phyloP scores from a whole-genome alignment of 306 rosid species.

The Gynostemma pentaphyllum region DNA sequence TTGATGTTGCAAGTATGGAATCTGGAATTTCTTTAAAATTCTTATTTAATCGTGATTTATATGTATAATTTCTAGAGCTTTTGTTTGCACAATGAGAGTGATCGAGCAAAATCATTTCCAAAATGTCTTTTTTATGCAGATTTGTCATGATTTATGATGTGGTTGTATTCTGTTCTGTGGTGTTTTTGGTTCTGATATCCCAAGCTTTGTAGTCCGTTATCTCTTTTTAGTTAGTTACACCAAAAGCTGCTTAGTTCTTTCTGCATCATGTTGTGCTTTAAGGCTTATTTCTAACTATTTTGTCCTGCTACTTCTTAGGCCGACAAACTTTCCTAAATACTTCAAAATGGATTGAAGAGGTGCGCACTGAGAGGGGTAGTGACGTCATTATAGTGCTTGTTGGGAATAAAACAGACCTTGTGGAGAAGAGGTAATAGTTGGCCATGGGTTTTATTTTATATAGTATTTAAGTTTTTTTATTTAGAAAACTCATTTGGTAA shows the following conservation, averaged over 20 bases:
- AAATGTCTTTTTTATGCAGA: not conserved
- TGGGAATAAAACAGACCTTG: constrained; percentile 88
- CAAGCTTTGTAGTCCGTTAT: not conserved
- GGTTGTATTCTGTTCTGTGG: not conserved
- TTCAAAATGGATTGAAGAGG: constrained; percentile 85
- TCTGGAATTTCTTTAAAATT: not conserved
- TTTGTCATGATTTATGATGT: not conserved
- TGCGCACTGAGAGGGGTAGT: constrained; percentile 74
- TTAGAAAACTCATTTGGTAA: not conserved
- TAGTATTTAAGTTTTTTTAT: not conserved
- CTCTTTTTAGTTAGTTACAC: not conserved
- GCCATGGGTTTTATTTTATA: not conserved
- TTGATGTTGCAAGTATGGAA: constrained; percentile 42
- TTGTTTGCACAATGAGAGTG: not conserved
- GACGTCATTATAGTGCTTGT: constrained; percentile 85
- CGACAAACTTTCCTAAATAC: constrained; percentile 75
- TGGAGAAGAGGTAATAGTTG: constrained; percentile 67
- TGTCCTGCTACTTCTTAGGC: constrained; percentile 23
- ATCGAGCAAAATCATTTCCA: not conserved
- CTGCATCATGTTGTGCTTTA: not conserved
- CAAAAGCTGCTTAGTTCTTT: not conserved
- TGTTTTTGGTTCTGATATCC: not conserved
- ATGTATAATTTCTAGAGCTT: not conserved
- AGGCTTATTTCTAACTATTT: not conserved
- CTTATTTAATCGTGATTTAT: not conserved